phyloP scores from a whole-genome alignment of 345 rosid genomes.

The Carallia pectinifolia region DNA sequence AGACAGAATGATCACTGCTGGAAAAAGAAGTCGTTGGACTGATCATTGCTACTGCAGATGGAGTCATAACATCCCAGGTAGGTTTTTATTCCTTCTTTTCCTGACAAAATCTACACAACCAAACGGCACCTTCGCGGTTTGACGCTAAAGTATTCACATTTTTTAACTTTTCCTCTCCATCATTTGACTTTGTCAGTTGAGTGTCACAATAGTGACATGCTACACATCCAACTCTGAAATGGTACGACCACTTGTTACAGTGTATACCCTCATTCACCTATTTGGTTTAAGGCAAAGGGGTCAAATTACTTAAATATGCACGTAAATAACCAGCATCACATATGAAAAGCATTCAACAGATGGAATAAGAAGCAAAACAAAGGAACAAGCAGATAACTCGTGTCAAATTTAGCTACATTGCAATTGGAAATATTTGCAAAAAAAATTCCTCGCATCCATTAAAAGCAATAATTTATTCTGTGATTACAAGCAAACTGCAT shows the following conservation, averaged over 20 bases:
- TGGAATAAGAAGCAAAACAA: background rate
- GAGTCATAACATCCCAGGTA: conserved; percentile 28
- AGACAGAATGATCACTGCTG: conserved; percentile 56
- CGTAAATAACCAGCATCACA: background rate
- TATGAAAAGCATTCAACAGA: background rate
- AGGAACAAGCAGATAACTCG: background rate
- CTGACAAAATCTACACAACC: conserved; percentile 50
- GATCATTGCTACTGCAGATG: conserved; percentile 39
- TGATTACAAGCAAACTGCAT: no score
- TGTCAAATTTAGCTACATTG: background rate
- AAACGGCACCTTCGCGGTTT: conserved; percentile 28
- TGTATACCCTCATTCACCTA: conserved; percentile 5
- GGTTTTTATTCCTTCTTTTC: conserved; percentile 41
- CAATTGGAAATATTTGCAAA: no score
- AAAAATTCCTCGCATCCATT: no score
- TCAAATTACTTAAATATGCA: background rate
- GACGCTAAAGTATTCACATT: conserved; percentile 27
- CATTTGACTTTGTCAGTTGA: conserved; percentile 19
- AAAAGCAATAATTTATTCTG: no score
- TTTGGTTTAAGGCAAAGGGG: conserved; percentile 2
- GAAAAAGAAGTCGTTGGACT: conserved; percentile 63
- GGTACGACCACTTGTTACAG: background rate
- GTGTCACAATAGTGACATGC: conserved; percentile 45
- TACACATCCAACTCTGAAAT: conserved; percentile 14
- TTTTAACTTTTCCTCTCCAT: conserved; percentile 33